Evolutionary conservation across 805 yeast species (phyloP), one percentile per base, ranked within the genome.

Genomic region (Ogataea saltuana): DNA sequence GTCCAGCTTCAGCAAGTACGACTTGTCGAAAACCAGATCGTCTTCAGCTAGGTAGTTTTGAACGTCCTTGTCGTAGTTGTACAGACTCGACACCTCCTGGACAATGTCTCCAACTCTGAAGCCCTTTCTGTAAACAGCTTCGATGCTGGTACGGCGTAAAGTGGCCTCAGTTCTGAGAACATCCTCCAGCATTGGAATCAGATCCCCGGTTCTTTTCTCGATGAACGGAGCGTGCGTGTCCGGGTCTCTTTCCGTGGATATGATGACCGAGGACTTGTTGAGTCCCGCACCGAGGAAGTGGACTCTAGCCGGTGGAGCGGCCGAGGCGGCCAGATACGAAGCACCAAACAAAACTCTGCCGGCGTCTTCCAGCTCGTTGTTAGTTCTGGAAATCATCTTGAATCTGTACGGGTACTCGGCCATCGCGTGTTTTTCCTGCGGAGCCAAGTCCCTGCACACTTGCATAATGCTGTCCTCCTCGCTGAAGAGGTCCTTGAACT

Each of bases 241-340:
- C 11, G 42, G 32, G 13, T 49, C 45, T 20, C 44, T 36, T n/a
- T 47, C 51, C 2, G 61, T 52, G 3, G 65, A 59, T 30, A 56
- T 39, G 2, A 61, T 53, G 10, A 65, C 45, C 1, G 63, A 49
- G 6, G 56, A 44, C 13, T 53, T 46, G 29, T 47, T 33, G 13
- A 53, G 30, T 19, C 56, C 61, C 3, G 55, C 60, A 6, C 72
- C 71, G 7, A 67, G 37, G 31, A 69, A 54, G 2, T 58, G 56
- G 4, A 68, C 36, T 31, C 67, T 45, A 3, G 54, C 44, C 2
- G 73, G 63, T 11, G 58, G 51, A 2, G 64, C 56, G 6, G 64
- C 60, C 4, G 55, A 16, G 21, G 52, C 47, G 19, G 58, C 45
- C 31, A 68, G 36, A 41, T 59, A 65, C n/a, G 57, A 54, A 3